Conservation (phyloP, 163 green algal genomes). For the Chlamydomonas reinhardtii region DNA sequence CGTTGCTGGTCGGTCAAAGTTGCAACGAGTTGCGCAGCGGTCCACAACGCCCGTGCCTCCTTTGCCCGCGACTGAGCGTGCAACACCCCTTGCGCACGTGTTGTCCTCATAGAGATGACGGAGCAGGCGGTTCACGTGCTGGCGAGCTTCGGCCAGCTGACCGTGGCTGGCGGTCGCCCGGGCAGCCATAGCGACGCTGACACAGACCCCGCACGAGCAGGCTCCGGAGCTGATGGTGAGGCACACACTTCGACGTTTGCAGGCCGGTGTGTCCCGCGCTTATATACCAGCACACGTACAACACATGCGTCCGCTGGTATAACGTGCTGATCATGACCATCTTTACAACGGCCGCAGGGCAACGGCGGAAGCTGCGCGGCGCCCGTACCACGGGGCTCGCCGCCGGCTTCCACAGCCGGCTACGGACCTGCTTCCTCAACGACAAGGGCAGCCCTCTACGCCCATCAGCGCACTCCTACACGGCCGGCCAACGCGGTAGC, state of each 20-base stretch:
- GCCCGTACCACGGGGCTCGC: neutral
- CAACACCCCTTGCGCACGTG: neutral
- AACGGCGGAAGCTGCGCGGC: conserved; percentile 23
- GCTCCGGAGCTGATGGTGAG: neutral
- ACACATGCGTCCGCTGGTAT: too few species aligned
- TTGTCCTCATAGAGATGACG: conserved; percentile 12
- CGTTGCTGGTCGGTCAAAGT: neutral
- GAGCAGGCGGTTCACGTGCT: conserved; percentile 31
- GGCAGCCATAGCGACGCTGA: conserved; percentile 2
- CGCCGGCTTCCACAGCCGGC: conserved; percentile 29
- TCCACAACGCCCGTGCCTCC: neutral
- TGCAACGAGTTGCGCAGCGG: too few species aligned
- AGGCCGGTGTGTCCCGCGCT: too few species aligned
- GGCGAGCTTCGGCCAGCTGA: conserved; percentile 7
- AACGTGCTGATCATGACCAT: too few species aligned
- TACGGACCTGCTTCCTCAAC: conserved; percentile 20
- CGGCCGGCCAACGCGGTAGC: neutral
- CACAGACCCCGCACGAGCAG: neutral
- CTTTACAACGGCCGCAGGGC: neutral
- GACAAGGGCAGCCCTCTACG: conserved; percentile 33
- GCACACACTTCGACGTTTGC: neutral
- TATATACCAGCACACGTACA: neutral
- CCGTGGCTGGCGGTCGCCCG: neutral
- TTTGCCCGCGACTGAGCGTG: neutral
- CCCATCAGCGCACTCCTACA: neutral